Base-by-base conservation (phyloP, 164 flowering plant genomes). In the Tetracentron sinense region DNA sequence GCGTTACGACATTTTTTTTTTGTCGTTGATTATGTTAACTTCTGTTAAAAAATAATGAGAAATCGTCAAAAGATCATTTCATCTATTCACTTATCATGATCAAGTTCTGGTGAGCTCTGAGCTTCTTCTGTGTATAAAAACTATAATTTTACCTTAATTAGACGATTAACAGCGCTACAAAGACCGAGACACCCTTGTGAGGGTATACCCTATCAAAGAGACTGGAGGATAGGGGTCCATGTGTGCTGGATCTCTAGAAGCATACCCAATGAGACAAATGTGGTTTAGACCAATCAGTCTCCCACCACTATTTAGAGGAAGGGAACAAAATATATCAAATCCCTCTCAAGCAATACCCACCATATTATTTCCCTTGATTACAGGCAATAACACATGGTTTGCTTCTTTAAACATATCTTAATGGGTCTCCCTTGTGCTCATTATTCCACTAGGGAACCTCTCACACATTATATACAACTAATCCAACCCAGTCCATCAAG, bases 361-460 rank as follows among this genome's bases (percentile, higher is more conserved):
- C 62, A 38, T 50, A 70, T 64, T 54, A 30, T 69, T 58, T 68
- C 17, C 74, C 72, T 61, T 58, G 51, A 72, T 59, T 57, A 65
- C 56, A 75, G 79, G 77, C 78, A 69, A n/a, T 52, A 59, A 56
- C 83, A 80, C 84, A 78, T 84, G 85, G 77, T 70, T 58, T 74
- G 78, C 67, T 65, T 21, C 65, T 57, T 65, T 58, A 49, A 46
- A 63, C 54, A 61, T 67, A 67, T 62, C 52, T 25, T 71, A 66
- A 54, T 56, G 56, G 44, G 62, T 42, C 27, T 53, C 49, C 62
- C 51, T 46, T 63, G 61, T 66, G 56, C 29, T 63, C 48, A 56
- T 77, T 60, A 63, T 73, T 61, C 67, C 72, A 52, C 42, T 38
- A 31, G n/a, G 48, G 52, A 63, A n/a, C 63, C 46, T 29, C 59